Conservation (phyloP, 306 rosid species). For the Psophocarpus tetragonolobus region DNA sequence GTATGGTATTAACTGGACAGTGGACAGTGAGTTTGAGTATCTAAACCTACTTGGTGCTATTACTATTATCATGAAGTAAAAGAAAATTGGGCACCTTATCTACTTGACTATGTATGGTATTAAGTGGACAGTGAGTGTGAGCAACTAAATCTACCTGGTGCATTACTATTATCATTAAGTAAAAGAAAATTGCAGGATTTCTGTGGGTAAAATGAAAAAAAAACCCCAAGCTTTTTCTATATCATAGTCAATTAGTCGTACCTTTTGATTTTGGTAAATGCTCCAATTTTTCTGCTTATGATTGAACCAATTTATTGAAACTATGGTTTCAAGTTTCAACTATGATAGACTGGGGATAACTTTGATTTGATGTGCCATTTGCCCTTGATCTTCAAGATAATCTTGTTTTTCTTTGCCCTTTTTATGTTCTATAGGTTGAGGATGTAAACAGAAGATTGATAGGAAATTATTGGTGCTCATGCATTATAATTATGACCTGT, state of each 20-base stretch:
- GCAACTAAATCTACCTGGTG: not conserved
- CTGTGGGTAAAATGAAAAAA: not conserved
- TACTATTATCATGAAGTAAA: too few species aligned
- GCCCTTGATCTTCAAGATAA: not conserved
- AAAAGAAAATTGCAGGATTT: not conserved
- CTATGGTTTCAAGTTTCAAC: not conserved
- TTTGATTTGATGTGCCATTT: not conserved
- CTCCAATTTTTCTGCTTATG: constrained; percentile 1
- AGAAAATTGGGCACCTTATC: constrained; percentile 11
- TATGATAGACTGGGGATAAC: not conserved
- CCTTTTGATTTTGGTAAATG: not conserved
- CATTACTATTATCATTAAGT: not conserved
- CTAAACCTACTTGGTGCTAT: too few species aligned
- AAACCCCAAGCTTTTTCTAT: not conserved
- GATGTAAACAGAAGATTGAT: constrained; percentile 9
- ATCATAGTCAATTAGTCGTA: too few species aligned
- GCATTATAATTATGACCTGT: not conserved
- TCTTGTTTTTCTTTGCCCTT: not conserved
- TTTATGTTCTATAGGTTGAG: not conserved
- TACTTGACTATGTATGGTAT: not conserved
- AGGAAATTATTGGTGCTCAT: not conserved
- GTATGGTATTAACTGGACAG: not conserved
- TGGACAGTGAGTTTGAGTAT: too few species aligned
- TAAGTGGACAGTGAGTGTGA: not conserved
- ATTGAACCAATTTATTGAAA: not conserved